Evolutionary conservation across 305 asterid genomes (phyloP), one percentile per base, ranked within the genome.

Genomic region (Rubia balearica): DNA sequence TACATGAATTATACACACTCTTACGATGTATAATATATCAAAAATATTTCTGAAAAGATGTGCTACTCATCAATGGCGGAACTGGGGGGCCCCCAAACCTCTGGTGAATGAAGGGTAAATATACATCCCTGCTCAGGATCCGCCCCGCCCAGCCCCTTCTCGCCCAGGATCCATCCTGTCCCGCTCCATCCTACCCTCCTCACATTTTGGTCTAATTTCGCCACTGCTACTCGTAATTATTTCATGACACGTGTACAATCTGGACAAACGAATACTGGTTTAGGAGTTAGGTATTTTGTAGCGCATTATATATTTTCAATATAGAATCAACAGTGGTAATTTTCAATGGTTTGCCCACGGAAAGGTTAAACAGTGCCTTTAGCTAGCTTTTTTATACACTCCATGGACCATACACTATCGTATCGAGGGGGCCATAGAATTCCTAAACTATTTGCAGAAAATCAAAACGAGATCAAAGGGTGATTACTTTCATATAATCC

Each of bases 361-460:
- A 64, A 42, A 42, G 33, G 65, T 61, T 61, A 61, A 27, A 61
- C 65, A 61, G 65, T 61, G 42, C 65, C 65, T 61, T 61, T 61
- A 30, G 40, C 6, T 9, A 60, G 0, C n/a, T 60, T 4, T 2
- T 60, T 24, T 2, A 21, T 21, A 8, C 5, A 21, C 14, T 22
- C 8, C 7, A n/a, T 22, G 17, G 21, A 51, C 8, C 22, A 0
- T 56, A 56, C 7, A 8, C 0, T n/a, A 24, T 61, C 45, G 21
- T 61, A 61, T 33, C 17, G 30, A 61, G 22, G 33, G 46, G 41
- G 46, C 38, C 41, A 61, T 12, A 0, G 22, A 8, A 8, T 33
- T 41, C 27, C 4, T 63, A 42, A 5, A 36, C 5, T 19, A 61
- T 61, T 55, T 48, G 22, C 24, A 2, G 40, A 5, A 30, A 61